phyloP scores from a whole-genome alignment of 495 filamentous ascomycete genomes.

The Penicilliopsis zonata region DNA sequence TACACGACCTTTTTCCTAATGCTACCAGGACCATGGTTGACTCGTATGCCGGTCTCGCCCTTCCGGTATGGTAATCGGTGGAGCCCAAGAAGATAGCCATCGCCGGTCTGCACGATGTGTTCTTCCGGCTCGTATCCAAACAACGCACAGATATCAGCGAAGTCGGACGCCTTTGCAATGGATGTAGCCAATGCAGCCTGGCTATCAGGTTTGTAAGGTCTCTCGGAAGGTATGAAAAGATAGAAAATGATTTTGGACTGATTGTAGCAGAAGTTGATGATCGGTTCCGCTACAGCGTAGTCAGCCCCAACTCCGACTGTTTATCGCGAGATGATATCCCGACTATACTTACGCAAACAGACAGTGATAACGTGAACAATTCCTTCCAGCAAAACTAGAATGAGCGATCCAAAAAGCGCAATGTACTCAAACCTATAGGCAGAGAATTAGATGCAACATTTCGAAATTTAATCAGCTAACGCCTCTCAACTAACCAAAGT shows the following conservation, averaged over 20 bases:
- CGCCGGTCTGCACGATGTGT: constrained; percentile 85
- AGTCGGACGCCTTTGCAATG: constrained; percentile 67
- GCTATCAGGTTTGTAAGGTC: constrained; percentile 43
- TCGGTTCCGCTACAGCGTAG: constrained; percentile 47
- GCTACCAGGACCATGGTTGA: constrained; percentile 62
- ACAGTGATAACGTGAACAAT: constrained; percentile 81
- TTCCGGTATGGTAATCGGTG: constrained; percentile 75
- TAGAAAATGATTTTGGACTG: constrained; percentile 78
- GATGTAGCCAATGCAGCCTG: constrained; percentile 29
- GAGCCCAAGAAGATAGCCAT: constrained; percentile 87
- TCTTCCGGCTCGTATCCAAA: constrained; percentile 91
- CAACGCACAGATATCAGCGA: constrained; percentile 79
- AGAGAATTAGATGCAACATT: neutral
- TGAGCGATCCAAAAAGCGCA: constrained; percentile 68
- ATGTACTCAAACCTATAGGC: constrained; percentile 63
- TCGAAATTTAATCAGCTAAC: neutral
- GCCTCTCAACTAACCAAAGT: constrained; percentile 42
- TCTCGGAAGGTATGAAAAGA: constrained; percentile 55
- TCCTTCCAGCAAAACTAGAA: constrained; percentile 69
- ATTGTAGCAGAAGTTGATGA: constrained; percentile 74
- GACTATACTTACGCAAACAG: constrained; percentile 59
- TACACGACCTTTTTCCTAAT: constrained; percentile 81
- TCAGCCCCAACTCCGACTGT: constrained; percentile 9
- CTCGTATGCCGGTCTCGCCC: constrained; percentile 57
- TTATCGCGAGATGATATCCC: no score